Percentiles rank a stretch among this genome's conserved stretches.
These are phyloP conservation scores for Moesziomyces sp. DNA, from an alignment of 1,284 basidiomycete genomes.

Conservation along the genomic window DNA sequence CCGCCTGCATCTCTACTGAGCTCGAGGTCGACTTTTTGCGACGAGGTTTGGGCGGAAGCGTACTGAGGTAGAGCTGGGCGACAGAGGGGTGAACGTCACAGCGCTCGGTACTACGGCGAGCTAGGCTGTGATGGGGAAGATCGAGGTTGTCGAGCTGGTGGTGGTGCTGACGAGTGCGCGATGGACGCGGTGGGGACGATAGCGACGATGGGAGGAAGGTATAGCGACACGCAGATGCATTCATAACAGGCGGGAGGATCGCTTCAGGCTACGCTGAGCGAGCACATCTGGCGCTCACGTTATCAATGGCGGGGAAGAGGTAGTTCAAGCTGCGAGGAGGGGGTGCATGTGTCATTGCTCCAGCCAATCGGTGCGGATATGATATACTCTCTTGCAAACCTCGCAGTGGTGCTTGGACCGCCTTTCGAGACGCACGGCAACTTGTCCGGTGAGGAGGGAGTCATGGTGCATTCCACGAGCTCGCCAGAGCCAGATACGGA, in stretches of 20 bases:
- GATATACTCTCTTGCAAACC: neutral
- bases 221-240: neutral
- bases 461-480: neutral
- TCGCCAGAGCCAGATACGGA: neutral
- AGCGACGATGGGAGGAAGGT: neutral
- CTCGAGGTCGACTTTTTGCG: neutral
- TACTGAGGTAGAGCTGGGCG: slow-evolving; percentile 31
- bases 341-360: neutral
- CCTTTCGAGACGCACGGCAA: neutral
- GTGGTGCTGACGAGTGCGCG: neutral
- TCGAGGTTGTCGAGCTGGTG: neutral
- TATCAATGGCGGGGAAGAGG: neutral
- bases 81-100: slow-evolving; percentile 41
- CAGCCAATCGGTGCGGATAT: neutral
- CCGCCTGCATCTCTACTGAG: neutral
- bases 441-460: neutral
- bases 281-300: neutral
- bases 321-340: neutral
- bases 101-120: slow-evolving; percentile 5
- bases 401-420: too few relatives aligned
- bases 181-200: neutral
- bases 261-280: neutral
- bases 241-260: neutral
- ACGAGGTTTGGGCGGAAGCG: slow-evolving; percentile 1
- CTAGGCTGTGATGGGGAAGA: neutral